phyloP scores from a whole-genome alignment of 176 grass and related monocot genomes.

The Carex myosuroides region DNA sequence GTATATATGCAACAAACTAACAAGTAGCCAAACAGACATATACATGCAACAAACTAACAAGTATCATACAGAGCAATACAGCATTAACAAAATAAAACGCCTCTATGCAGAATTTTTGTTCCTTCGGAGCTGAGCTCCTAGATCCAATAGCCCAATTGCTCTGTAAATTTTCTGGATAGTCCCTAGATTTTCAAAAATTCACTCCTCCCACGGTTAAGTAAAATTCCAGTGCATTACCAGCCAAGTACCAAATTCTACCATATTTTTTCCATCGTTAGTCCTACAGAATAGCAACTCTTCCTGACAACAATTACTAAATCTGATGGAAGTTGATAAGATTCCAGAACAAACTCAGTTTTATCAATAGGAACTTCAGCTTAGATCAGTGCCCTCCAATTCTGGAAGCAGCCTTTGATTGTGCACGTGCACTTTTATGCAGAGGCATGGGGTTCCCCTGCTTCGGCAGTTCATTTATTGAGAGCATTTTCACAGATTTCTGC shows the following conservation, averaged over 20 bases:
- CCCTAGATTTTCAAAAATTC: neutral
- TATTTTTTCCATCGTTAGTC: neutral
- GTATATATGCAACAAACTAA: neutral
- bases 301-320: no score
- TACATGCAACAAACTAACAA: neutral
- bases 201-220: neutral
- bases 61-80: neutral
- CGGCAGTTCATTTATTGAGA: neutral
- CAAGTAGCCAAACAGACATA: neutral
- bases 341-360: no score
- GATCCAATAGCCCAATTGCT: neutral
- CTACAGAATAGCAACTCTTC: no score
- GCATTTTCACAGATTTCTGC: neutral
- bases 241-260: neutral
- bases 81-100: neutral
- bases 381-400: neutral
- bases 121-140: neutral
- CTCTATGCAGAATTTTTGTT: neutral
- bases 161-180: neutral
- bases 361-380: neutral
- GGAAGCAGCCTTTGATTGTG: neutral
- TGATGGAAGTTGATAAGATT: neutral
- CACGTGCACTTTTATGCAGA: neutral
- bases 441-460: neutral
- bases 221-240: neutral